Evolutionary conservation across 2,329 filamentous ascomycete species (phyloP), one percentile per base, ranked within the genome.

Genomic region (Beauveria sp.): DNA sequence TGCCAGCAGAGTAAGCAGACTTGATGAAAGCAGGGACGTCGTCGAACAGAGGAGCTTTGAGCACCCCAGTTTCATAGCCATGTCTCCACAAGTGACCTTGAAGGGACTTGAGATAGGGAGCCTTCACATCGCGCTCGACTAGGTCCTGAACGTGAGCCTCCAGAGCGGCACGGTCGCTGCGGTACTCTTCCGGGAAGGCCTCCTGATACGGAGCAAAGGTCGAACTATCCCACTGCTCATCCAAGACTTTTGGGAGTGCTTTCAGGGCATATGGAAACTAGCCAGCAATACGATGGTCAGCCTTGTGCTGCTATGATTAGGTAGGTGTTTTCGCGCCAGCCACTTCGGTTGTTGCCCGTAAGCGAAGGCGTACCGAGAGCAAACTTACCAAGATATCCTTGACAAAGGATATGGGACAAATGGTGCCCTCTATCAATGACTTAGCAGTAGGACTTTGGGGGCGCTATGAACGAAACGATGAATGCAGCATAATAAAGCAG

Each of bases 341-440:
- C 48, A 52, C 38, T 8, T 38, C 34, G 48, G 48, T n/a, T 34
- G 12, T 52, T 51, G 24, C 38, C 34, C 57, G 64, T 55, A 63
- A 50, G 65, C 63, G 60, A 64, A 64, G 55, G 59, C 63, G 58
- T 65, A 64, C 57, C 53, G 62, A 66, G 61, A 64, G 63, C 20
- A 48, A 66, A 77, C 88, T 83, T 85, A 93, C 90, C 77, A 93
- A 79, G 66, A 90, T 85, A 73, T 92, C 88, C 77, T 90, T 90
- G 75, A 93, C 90, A 75, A 93, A 93, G 68, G 88, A 90, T 72
- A 93, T 91, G 68, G 88, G 88, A 74, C 89, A 92, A 65, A 93
- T 86, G 55, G 90, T 93, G 65, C 90, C 89, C 81, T 93, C 89
- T 93, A 68, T 43, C n/a, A 52, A 49, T 5, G 31, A 38, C 9